Base-by-base conservation (phyloP, 1,284 basidiomycete genomes). In the Pyrrhoderma lamaoense region DNA sequence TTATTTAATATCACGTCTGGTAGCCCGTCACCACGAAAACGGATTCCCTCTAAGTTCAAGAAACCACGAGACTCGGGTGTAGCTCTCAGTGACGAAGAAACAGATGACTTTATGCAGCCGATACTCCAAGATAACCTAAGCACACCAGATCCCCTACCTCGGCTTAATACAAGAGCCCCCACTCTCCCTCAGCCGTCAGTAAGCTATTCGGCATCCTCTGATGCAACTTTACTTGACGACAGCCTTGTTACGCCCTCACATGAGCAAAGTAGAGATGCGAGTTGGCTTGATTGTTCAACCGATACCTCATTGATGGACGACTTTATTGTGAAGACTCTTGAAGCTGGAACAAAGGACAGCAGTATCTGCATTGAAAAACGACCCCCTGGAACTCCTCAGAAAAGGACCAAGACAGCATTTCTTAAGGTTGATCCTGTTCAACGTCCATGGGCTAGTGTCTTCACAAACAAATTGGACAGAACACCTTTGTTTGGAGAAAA, bases 351-450 rank as follows among this genome's bases (percentile, higher is more conserved):
- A 22, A 74, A 79, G 58, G 70, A 68, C 25, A 63, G 68, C 48
- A 61, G 65, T 45, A 71, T 73, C 47, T 31, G 27, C 11, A 74
- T 71, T 49, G 64, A 67, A 27, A 88, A 85, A 69, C 79, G 72
- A 46, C 77, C 79, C 13, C 87, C 87, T 3, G 85, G 82, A 0
- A 90, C 88, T 2, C 87, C 88, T 0, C 83, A 88, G 42, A 90
- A 90, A 72, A 80, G 75, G 60, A 64, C 72, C 52, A 82, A 82
- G 65, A 80, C 77, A 16, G 71, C 74, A 34, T 73, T 77, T 58
- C 66, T 85, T 40, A 70, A 70, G 27, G 8, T 56, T n/a, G 27
- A 31, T 31, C 46, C 54, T 11, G 71, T 73, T 39, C 75, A 76
- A 43, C 71, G 85, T 8, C 84, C 82, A 3, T 88, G 85, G 85